phyloP scores from a whole-genome alignment of 768 basidiomycete genomes.

The Lentinus tigrinus region DNA sequence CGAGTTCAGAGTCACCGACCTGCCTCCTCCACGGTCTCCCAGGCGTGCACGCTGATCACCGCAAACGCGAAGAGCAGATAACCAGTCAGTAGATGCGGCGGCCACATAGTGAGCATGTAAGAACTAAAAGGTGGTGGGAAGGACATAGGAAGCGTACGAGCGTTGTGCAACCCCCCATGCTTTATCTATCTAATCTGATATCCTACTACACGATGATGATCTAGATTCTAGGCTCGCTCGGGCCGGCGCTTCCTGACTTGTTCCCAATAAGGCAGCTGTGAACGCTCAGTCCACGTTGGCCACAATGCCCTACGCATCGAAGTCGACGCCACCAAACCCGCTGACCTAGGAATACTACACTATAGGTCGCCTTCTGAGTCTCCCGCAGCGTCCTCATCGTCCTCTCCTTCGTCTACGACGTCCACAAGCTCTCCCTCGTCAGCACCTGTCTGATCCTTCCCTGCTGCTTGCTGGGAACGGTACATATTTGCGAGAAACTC shows the following conservation, averaged over 20 bases:
- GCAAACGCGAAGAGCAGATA: neutral
- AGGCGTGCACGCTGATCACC: slow-evolving; percentile 11
- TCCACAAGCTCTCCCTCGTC: slow-evolving; percentile 67
- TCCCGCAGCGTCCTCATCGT: slow-evolving; percentile 23
- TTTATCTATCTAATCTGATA: too few species aligned
- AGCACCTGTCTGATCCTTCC: slow-evolving; percentile 34
- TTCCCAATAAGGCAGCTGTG: neutral
- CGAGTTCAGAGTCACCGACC: slow-evolving; percentile 30
- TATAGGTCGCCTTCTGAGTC: neutral
- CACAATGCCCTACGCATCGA: neutral
- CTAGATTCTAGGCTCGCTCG: too few species aligned
- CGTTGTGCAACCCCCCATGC: too few species aligned
- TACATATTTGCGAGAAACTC: slow-evolving; percentile 71
- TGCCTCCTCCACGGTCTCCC: slow-evolving; percentile 49
- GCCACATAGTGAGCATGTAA: neutral
- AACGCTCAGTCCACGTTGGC: neutral
- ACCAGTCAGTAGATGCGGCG: neutral
- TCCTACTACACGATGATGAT: too few species aligned
- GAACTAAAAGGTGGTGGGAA: neutral
- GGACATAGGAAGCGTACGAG: neutral
- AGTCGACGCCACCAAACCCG: neutral
- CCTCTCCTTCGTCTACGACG: slow-evolving; percentile 36
- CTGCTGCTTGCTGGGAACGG: slow-evolving; percentile 53
- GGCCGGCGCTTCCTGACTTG: too few species aligned
- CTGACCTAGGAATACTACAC: neutral